Evolutionary conservation across 1,284 basidiomycete genomes (phyloP), one percentile per base, ranked within the genome.

Genomic region (Mrakiaceae sp.): DNA sequence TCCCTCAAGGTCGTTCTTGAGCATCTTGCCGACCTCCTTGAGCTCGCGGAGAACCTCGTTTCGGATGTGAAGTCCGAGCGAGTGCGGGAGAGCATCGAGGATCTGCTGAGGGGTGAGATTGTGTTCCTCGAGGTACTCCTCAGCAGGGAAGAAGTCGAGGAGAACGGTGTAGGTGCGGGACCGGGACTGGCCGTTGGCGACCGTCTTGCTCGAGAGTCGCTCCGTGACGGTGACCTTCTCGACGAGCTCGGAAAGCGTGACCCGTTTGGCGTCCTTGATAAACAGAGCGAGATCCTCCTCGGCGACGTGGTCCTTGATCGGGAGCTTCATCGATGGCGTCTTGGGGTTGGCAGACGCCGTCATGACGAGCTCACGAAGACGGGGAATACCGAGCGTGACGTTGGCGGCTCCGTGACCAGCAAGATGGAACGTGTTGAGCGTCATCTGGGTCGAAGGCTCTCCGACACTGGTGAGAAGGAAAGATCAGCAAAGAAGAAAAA

Each of bases 371-470:
- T 99, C 96, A 76, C 95, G 87, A 40, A 99, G 81, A 77, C 96
- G 94, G 58, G 96, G 96, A 70, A 99, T 98, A 83, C 96, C 96
- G 58, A 99, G 83, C 2, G 96, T 99, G 68, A 99, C 96, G 76
- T 99, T 99, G 50, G 96, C 95, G 66, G 96, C 95, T 78, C 96
- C 96, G 76, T 98, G 96, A 71, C 95, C 91, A 69, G 93, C 93
- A 75, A 98, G 97, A 80, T 99, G 96, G 85, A 99, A 99, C 8
- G 96, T 99, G 76, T 99, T 99, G 70, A 99, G 79, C 44, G 96
- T 99, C 96, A 99, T 99, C 76, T 99, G 96, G 1, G 96, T 99
- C 40, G 96, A 98, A 4, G 96, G 96, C 76, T 99, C 96, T 67
- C 96, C 96, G 58, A 99, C 85, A 79, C 93, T 93, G 68, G 12